Evolutionary conservation across 1,284 basidiomycete genomes (phyloP).

Genomic region (Mrakiaceae sp.): DNA sequence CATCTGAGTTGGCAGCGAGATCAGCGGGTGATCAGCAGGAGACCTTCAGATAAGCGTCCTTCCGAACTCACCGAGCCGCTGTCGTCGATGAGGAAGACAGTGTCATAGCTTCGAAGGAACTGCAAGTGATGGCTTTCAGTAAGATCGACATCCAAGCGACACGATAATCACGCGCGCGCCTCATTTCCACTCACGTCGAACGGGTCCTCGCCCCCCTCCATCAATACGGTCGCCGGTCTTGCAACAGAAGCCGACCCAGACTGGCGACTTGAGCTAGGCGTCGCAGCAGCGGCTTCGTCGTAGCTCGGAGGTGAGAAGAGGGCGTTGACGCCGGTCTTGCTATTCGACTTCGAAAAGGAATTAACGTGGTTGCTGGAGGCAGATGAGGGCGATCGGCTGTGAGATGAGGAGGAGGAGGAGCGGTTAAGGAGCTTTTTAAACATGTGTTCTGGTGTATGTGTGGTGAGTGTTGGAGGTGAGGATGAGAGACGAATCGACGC

Average conservation of each 20-base stretch:
- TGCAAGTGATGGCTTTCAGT: conserved; percentile 17
- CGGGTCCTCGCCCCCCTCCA: conserved; percentile 7
- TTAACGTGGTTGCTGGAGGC: not conserved
- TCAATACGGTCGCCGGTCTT: not conserved
- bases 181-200: conserved; percentile 2
- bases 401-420: not conserved
- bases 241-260: not conserved
- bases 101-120: conserved; percentile 31
- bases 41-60: too few species aligned
- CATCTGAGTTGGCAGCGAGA: conserved; percentile 19
- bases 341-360: not conserved
- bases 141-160: not conserved
- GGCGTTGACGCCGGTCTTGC: too few species aligned
- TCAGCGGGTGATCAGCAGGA: too few species aligned
- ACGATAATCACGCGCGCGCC: too few species aligned
- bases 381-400: not conserved
- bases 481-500: too few species aligned
- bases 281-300: not conserved
- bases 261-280: not conserved
- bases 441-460: not conserved
- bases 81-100: conserved; percentile 30
- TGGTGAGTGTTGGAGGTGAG: too few species aligned
- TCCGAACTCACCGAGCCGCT: not conserved
- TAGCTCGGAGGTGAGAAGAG: not conserved
- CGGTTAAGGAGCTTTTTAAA: conserved; percentile 9